These are phyloP conservation scores for Nothophytophthora sp. DNA, from an alignment of 352 stramenopile species.

Conservation along the genomic window DNA sequence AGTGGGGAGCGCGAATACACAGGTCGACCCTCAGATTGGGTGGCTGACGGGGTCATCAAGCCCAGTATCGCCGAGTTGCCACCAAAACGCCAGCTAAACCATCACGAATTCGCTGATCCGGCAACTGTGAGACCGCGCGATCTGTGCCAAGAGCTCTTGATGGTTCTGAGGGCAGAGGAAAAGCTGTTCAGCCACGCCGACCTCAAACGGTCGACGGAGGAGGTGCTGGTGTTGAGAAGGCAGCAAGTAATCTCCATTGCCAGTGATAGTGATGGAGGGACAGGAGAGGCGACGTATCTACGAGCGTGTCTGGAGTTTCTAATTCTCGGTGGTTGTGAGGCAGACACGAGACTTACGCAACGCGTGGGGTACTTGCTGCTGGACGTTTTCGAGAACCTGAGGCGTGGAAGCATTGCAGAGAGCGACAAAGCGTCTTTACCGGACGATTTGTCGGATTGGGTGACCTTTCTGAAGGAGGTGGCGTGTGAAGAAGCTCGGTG, in stretches of 20 bases:
- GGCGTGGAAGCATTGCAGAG: conserved; percentile 1
- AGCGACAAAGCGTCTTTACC: not conserved
- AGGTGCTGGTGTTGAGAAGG: conserved; percentile 27
- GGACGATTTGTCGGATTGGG: conserved; percentile 14
- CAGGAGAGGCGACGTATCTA: conserved; percentile 15
- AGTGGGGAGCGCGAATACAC: conserved; percentile 53
- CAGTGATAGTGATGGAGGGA: too few species aligned
- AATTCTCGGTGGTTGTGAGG: conserved; percentile 4
- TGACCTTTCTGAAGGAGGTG: conserved; percentile 27
- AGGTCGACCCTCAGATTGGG: conserved; percentile 31
- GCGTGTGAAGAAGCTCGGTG: conserved; percentile 26
- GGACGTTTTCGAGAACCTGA: conserved; percentile 42
- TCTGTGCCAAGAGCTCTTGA: conserved; percentile 35
- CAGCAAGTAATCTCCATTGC: too few species aligned
- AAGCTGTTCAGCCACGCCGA: conserved; percentile 33
- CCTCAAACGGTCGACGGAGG: conserved; percentile 41
- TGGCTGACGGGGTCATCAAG: conserved; percentile 54
- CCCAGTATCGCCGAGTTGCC: conserved; percentile 31
- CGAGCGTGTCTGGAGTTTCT: conserved; percentile 20
- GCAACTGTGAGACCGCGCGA: conserved; percentile 18
- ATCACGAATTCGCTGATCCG: conserved; percentile 34
- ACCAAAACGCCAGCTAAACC: conserved; percentile 14
- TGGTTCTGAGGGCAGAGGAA: conserved; percentile 18
- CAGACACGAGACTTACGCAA: conserved; percentile 38
- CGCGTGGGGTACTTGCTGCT: conserved; percentile 64